These are phyloP conservation scores for Chalara sp. DNA, from an alignment of 2,329 filamentous ascomycete genomes.

Conservation along the genomic window DNA sequence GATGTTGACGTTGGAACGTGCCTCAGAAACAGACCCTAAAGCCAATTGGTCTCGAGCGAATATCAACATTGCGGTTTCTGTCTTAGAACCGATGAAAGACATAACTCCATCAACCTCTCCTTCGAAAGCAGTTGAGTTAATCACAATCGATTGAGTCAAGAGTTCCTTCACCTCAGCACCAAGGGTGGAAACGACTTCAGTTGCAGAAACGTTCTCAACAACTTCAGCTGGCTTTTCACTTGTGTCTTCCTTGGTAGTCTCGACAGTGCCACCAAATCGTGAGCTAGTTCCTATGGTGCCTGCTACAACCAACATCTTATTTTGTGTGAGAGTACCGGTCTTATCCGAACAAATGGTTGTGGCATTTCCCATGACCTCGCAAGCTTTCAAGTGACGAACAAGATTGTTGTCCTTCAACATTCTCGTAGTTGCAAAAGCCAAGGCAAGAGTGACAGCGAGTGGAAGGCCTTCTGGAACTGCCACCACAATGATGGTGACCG, in stretches of 20 bases:
- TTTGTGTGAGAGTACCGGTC: slow-evolving; percentile 68
- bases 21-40: slow-evolving; percentile 53
- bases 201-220: slow-evolving; percentile 20
- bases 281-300: slow-evolving; percentile 57
- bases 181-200: slow-evolving; percentile 24
- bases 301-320: slow-evolving; percentile 71
- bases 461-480: slow-evolving; percentile 62
- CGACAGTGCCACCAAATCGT: slow-evolving; percentile 38
- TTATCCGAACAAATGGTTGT: slow-evolving; percentile 77
- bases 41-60: slow-evolving; percentile 62
- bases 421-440: slow-evolving; percentile 60
- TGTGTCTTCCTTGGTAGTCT: slow-evolving; percentile 23
- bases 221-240: slow-evolving; percentile 14
- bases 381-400: slow-evolving; percentile 60
- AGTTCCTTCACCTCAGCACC: slow-evolving; percentile 28
- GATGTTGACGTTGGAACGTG: slow-evolving; percentile 54
- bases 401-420: slow-evolving; percentile 66
- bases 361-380: slow-evolving; percentile 66
- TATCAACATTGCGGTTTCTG: slow-evolving; percentile 66
- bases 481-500: slow-evolving; percentile 62
- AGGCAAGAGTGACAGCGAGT: slow-evolving; percentile 59
- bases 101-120: slow-evolving; percentile 51
- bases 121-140: slow-evolving; percentile 67
- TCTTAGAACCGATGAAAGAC: slow-evolving; percentile 69
- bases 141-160: slow-evolving; percentile 55